A percentile compares a stretch with the other conserved stretches of the same genome.
Conservation (phyloP, 106 monocot genomes). For the Allium sativum region DNA sequence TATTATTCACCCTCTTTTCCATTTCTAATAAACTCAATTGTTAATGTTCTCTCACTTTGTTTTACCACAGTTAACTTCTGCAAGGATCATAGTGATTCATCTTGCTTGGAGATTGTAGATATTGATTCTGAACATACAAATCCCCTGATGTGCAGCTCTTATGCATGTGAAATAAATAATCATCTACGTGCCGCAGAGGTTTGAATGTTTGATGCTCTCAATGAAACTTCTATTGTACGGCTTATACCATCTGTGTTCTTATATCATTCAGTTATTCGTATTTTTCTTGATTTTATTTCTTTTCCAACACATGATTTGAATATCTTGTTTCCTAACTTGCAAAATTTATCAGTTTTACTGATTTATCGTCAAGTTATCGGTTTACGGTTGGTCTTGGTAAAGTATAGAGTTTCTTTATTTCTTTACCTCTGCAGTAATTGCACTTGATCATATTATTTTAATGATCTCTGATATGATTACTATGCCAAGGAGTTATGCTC, state of each 20-base stretch:
- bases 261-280: not conserved
- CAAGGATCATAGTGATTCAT: slow-evolving; percentile 17
- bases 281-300: not conserved
- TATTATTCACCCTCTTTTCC: no score
- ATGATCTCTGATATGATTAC: not conserved
- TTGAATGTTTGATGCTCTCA: slow-evolving; percentile 34
- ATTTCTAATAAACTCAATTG: no score
- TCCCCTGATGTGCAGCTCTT: slow-evolving; percentile 70
- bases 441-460: no score
- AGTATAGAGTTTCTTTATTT: no score
- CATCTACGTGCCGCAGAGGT: slow-evolving; percentile 72
- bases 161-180: slow-evolving; percentile 60
- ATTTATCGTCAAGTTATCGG: not conserved
- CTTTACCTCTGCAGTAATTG: no score
- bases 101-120: slow-evolving; percentile 24
- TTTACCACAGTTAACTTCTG: not conserved
- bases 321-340: not conserved
- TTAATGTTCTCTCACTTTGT: no score
- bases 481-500: not conserved
- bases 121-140: slow-evolving; percentile 70
- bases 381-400: not conserved
- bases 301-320: not conserved
- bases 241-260: no score
- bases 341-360: no score
- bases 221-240: not conserved